phyloP scores from a whole-genome alignment of 768 basidiomycete species.

The Kwoniella sp. region DNA sequence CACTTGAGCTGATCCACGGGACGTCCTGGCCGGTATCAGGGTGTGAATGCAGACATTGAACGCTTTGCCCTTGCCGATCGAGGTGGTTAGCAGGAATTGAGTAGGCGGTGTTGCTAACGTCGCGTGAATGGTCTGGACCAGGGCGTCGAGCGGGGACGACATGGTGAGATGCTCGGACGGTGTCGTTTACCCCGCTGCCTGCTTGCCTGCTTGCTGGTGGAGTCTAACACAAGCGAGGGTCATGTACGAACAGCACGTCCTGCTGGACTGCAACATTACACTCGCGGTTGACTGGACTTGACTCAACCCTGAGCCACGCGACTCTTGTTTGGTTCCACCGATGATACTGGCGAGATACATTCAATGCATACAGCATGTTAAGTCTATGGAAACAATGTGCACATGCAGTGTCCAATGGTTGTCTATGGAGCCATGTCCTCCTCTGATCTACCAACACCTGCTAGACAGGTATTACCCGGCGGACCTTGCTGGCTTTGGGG shows the following conservation, averaged over 20 bases:
- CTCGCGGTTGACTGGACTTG: no score
- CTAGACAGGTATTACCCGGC: background rate
- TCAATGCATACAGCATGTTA: background rate
- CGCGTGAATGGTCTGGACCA: constrained; percentile 12
- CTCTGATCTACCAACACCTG: background rate
- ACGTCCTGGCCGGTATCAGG: no score
- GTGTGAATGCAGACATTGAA: no score
- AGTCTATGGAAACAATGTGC: background rate
- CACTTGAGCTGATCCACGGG: no score
- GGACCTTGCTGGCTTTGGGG: constrained; percentile 5
- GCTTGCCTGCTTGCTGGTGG: no score
- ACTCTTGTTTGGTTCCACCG: no score
- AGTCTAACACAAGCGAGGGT: no score
- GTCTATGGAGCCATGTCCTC: background rate
- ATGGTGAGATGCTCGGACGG: no score
- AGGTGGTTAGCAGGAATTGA: constrained; percentile 3
- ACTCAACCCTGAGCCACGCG: no score
- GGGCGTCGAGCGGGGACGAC: background rate
- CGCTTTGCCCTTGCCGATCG: background rate
- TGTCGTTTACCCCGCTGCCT: no score
- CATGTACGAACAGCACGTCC: no score
- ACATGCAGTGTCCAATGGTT: background rate
- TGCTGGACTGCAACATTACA: no score
- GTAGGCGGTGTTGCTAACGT: constrained; percentile 10
- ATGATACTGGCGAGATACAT: background rate